Evolutionary conservation across 805 yeast genomes (phyloP).

Genomic region (Schwanniomyces sp.): DNA sequence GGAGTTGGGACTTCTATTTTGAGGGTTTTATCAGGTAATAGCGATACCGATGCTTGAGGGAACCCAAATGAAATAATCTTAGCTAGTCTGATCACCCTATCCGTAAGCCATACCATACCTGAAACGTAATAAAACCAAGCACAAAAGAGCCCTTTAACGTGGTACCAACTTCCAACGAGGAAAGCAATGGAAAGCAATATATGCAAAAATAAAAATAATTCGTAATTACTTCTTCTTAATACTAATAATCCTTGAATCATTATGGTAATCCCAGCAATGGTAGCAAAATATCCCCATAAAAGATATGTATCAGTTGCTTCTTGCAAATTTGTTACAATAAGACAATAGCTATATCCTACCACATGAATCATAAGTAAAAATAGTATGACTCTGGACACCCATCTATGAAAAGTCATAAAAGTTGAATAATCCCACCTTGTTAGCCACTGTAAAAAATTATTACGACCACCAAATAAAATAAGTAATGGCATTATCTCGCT

Average conservation of each 20-base stretch:
- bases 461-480: conserved; percentile 36
- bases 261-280: conserved; percentile 37
- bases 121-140: conserved; percentile 47
- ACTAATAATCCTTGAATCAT: conserved; percentile 46
- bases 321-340: conserved; percentile 8
- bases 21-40: conserved; percentile 46
- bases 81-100: conserved; percentile 56
- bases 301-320: conserved; percentile 13
- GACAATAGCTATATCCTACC: conserved; percentile 12
- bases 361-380: conserved; percentile 28
- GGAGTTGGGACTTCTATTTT: conserved; percentile 53
- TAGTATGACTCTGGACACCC: conserved; percentile 25
- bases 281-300: conserved; percentile 27
- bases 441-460: conserved; percentile 36
- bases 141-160: conserved; percentile 42
- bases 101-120: conserved; percentile 69
- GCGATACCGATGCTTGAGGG: conserved; percentile 46
- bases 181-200: conserved; percentile 52
- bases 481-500: conserved; percentile 30
- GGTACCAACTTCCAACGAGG: conserved; percentile 49
- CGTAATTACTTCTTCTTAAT: conserved; percentile 49
- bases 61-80: conserved; percentile 63
- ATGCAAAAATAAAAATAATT: conserved; percentile 56
- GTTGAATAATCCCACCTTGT: conserved; percentile 38
- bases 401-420: conserved; percentile 26